phyloP scores from a whole-genome alignment of 176 grass and related monocot species.

The Oryza punctata region DNA sequence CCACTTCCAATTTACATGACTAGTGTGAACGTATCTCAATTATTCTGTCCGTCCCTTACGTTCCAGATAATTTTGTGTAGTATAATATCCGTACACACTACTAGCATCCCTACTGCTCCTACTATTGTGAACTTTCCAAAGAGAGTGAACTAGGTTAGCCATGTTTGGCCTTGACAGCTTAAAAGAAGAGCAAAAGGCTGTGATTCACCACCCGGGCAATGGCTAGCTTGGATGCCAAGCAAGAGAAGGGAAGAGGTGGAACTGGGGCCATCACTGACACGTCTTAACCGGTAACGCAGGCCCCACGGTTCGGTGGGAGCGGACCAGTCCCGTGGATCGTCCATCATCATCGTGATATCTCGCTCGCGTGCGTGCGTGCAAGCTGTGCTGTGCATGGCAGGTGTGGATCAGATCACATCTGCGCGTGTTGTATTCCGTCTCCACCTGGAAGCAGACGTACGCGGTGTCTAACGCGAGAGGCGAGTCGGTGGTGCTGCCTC shows the following conservation, averaged over 20 bases:
- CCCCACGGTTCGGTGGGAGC: slow-evolving; percentile 25
- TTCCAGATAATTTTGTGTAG: no score
- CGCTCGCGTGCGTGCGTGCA: neutral
- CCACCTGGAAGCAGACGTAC: neutral
- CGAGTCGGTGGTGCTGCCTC: neutral
- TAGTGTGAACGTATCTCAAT: no score
- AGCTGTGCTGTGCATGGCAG: neutral
- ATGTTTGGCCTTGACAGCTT: neutral
- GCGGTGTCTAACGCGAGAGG: neutral
- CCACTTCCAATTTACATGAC: neutral
- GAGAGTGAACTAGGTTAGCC: neutral
- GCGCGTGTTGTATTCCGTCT: neutral
- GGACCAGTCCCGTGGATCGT: neutral
- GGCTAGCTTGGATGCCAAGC: slow-evolving; percentile 46
- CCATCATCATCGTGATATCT: neutral
- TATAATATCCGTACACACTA: no score
- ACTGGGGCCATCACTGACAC: slow-evolving; percentile 5
- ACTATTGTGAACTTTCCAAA: neutral
- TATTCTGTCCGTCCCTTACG: no score
- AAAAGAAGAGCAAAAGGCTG: neutral
- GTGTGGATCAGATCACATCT: slow-evolving; percentile 20
- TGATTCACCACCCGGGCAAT: neutral
- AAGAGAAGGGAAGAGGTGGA: neutral
- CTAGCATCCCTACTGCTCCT: no score
- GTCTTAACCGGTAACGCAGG: slow-evolving; percentile 9